A percentile compares a stretch with the other conserved stretches of the same genome.
These are phyloP conservation scores for Aspergillus thermomutatus DNA, from an alignment of 2,329 filamentous ascomycete genomes.

Conservation along the genomic window DNA sequence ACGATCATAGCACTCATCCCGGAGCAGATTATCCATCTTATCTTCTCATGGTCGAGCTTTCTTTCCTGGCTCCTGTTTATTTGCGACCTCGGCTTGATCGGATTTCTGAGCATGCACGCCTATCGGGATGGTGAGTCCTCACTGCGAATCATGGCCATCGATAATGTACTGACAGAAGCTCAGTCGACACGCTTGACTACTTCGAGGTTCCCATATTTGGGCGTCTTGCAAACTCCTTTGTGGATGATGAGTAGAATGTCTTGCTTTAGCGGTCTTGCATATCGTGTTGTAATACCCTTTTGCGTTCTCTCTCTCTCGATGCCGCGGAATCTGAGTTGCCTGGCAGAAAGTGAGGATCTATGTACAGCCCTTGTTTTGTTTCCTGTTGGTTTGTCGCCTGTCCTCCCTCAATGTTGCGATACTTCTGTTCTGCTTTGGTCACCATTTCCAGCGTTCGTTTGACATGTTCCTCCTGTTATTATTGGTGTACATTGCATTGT, in stretches of 20 bases:
- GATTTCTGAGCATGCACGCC: conserved; percentile 70
- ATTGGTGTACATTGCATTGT: not conserved
- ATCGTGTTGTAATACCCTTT: not conserved
- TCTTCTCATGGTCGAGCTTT: conserved; percentile 81
- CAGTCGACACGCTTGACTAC: conserved; percentile 62
- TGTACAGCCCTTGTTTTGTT: not conserved
- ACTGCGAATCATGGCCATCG: not conserved
- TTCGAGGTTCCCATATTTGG: conserved; percentile 89
- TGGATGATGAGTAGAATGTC: conserved; percentile 70
- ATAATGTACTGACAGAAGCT: conserved; percentile 5
- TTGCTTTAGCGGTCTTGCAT: not conserved
- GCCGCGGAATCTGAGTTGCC: not conserved
- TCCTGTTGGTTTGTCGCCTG: not conserved
- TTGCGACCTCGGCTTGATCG: conserved; percentile 72
- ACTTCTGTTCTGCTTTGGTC: not conserved
- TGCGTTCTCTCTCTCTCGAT: not conserved
- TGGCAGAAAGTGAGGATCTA: not conserved
- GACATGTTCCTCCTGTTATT: not conserved
- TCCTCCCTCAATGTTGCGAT: no score
- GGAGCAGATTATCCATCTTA: conserved; percentile 71
- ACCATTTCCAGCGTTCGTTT: not conserved
- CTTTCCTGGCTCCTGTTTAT: conserved; percentile 81
- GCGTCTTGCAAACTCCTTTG: conserved; percentile 76
- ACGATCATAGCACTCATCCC: conserved; percentile 5
- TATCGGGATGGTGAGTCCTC: conserved; percentile 71